Percentiles rank a stretch among this genome's conserved stretches.
phyloP scores from a whole-genome alignment of 2,329 filamentous ascomycete species.

The Trichophaea hybrida region DNA sequence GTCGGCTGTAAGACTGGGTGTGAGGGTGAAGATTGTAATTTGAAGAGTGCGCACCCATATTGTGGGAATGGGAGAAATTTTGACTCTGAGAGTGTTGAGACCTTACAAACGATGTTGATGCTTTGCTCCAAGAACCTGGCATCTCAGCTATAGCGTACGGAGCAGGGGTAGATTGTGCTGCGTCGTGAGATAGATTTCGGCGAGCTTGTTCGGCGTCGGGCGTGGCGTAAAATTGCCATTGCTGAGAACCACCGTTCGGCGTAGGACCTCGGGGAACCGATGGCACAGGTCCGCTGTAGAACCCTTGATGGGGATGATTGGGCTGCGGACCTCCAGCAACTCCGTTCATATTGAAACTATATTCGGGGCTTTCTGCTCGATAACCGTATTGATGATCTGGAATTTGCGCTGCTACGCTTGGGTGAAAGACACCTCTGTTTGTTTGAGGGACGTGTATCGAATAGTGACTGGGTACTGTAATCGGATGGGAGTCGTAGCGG shows the following conservation, averaged over 20 bases:
- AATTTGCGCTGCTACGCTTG: background rate
- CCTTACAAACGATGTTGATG: background rate
- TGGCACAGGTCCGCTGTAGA: background rate
- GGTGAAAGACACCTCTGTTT: background rate
- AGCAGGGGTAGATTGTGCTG: background rate
- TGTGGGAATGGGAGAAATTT: constrained; percentile 6
- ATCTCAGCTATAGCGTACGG: background rate
- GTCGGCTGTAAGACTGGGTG: constrained; percentile 6
- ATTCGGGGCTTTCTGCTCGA: background rate
- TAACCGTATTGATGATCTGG: background rate
- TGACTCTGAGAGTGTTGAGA: background rate
- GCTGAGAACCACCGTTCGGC: background rate
- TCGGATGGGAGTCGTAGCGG: background rate
- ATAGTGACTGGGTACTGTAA: constrained; percentile 1
- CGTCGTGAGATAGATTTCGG: background rate
- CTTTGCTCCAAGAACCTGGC: background rate
- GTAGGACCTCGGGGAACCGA: background rate
- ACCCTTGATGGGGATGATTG: background rate
- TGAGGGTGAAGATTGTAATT: constrained; percentile 11
- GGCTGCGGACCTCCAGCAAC: background rate
- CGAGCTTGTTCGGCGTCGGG: background rate
- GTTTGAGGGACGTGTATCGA: background rate
- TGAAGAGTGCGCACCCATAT: constrained; percentile 13
- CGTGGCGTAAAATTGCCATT: background rate
- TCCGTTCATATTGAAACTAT: constrained; percentile 4